Base-by-base conservation (phyloP, 768 basidiomycete genomes). In the Floccularia luteovirens region DNA sequence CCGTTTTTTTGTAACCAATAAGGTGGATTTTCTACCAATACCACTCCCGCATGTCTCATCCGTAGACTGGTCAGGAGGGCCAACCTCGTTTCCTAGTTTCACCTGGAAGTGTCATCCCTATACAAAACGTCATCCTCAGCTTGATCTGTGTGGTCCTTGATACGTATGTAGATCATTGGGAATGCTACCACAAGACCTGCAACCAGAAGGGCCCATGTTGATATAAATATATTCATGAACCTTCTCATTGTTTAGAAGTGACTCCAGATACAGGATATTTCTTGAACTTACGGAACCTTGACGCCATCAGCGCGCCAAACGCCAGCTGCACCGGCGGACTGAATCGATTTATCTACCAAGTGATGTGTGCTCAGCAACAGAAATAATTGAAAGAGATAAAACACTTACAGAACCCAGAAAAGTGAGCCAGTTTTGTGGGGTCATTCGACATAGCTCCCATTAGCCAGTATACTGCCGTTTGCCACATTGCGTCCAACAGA, bases 371-470 rank as follows among this genome's bases (percentile, higher is more conserved):
- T 37, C 11, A 37, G 36, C 8, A 24, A 12, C 10, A 4, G 23
- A 20, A 28, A 17, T 33, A 3, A 35, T 20, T 17, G 38, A n/a
- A n/a, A 27, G 19, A 24, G 45, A 24, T 7, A 23, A 20, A 24
- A 19, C 4, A 70, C 82, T 50, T 54, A 89, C 86, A 90, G 51
- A 90, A 84, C 28, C 88, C 89, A n/a, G 79, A 66, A 50, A 90
- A 81, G 53, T 87, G 73, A 0, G 87, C 87, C 19, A 90, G 74
- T 54, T 86, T 87, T 1, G 70, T 74, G 5, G 83, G 77, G 55
- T 88, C 79, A 48, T 90, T 89, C 16, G 83, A 85, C 80, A 91
- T 85, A 8, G 83, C 81, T 28, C 87, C 87, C 74, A 87, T 80
- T 48, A 85, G 63, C 83, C 84, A 87, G 56, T 88, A 87, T 4